Evolutionary conservation across 2,329 filamentous ascomycete species (phyloP).

Genomic region (Sclerotinia sclerotiorum): DNA sequence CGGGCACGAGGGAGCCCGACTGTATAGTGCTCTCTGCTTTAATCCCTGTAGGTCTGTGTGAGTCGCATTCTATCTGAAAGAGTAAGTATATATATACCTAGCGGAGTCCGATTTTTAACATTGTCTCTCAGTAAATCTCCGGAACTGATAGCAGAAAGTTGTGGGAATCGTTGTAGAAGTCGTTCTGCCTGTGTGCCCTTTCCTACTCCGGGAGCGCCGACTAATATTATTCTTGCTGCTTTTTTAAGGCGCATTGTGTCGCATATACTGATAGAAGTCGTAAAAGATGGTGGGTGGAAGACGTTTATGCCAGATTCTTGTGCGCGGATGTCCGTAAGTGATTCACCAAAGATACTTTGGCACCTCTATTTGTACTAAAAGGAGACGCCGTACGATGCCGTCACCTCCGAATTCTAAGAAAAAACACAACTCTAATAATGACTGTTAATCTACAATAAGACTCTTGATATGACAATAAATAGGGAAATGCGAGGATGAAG

Average conservation of each 20-base stretch:
- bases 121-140: conserved; percentile 90
- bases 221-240: conserved; percentile 89
- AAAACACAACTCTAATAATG: not conserved
- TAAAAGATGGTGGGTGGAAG: not conserved
- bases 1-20: conserved; percentile 83
- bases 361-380: not conserved
- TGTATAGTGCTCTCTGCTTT: conserved; percentile 89
- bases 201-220: conserved; percentile 87
- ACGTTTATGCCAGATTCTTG: not conserved
- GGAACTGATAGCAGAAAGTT: conserved; percentile 88
- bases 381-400: not conserved
- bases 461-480: not conserved
- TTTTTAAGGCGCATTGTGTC: conserved; percentile 63
- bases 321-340: conserved; percentile 15
- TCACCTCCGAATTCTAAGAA: not conserved
- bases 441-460: not conserved
- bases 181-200: conserved; percentile 96
- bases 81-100: conserved; percentile 60
- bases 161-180: conserved; percentile 80
- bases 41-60: conserved; percentile 59
- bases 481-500: not conserved
- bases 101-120: conserved; percentile 82
- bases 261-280: not conserved
- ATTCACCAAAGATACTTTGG: conserved; percentile 15
- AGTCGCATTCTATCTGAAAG: not conserved